These are phyloP conservation scores for Arthrinium phaeospermum DNA, from an alignment of 2,329 filamentous ascomycete genomes.

Conservation along the genomic window DNA sequence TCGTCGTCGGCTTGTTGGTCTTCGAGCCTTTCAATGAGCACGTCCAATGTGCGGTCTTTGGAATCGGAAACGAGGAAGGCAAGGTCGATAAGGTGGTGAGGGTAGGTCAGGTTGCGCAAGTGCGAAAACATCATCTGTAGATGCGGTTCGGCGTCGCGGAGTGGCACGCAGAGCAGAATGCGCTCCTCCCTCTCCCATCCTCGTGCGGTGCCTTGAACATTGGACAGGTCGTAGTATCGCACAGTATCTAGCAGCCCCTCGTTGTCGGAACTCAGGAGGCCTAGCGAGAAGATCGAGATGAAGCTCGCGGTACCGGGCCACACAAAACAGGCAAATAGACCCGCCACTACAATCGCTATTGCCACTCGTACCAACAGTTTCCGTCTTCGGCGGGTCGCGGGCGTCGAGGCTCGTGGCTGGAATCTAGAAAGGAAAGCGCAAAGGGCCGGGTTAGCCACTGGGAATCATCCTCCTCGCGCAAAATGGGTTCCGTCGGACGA, in stretches of 20 bases:
- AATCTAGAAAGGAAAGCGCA: conserved; percentile 64
- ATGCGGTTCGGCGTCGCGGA: conserved; percentile 91
- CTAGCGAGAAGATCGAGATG: conserved; percentile 70
- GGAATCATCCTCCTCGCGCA: conserved; percentile 4
- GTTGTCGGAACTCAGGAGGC: conserved; percentile 69
- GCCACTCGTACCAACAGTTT: conserved; percentile 74
- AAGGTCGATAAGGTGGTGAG: conserved; percentile 93
- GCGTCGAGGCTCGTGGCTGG: conserved; percentile 78
- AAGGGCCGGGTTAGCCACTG: conserved; percentile 26
- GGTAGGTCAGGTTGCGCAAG: conserved; percentile 94
- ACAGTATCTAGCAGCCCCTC: conserved; percentile 90
- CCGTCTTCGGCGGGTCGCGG: conserved; percentile 73
- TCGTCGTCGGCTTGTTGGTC: conserved; percentile 82
- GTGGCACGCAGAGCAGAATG: conserved; percentile 90
- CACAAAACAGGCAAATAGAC: conserved; percentile 76
- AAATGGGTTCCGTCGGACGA: conserved; percentile 40
- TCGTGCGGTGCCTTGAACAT: conserved; percentile 87
- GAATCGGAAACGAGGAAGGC: conserved; percentile 98
- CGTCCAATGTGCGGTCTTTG: conserved; percentile 83
- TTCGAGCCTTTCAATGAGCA: conserved; percentile 77
- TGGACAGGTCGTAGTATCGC: conserved; percentile 93
- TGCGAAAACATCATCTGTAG: conserved; percentile 99
- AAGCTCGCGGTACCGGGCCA: conserved; percentile 69
- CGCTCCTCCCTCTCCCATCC: conserved; percentile 97
- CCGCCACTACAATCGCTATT: conserved; percentile 60